Conservation (phyloP, 441 rosid species). For the Raphanus hybrid region DNA sequence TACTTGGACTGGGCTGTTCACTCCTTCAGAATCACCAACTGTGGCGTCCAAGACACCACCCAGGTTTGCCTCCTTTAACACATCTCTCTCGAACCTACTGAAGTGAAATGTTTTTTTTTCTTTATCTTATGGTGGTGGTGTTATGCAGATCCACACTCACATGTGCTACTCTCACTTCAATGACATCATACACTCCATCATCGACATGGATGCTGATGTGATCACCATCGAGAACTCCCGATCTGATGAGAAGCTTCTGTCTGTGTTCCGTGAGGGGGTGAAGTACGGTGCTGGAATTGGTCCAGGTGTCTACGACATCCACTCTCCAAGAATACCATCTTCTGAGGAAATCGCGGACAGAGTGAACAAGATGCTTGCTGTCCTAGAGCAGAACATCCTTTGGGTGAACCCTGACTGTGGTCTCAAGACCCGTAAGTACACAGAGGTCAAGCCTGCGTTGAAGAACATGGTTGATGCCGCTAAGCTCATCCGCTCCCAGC, state of each 20-base stretch:
- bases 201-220: slow-evolving; percentile 97
- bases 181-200: slow-evolving; percentile 95
- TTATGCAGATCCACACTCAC: slow-evolving; percentile 65
- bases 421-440: slow-evolving; percentile 95
- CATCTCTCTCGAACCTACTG: background rate
- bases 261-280: slow-evolving; percentile 98
- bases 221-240: slow-evolving; percentile 99
- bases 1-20: slow-evolving; percentile 99
- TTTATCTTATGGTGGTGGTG: too few species aligned
- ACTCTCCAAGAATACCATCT: slow-evolving; percentile 96
- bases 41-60: slow-evolving; percentile 83
- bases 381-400: slow-evolving; percentile 91
- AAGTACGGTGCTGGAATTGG: slow-evolving; percentile 98
- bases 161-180: slow-evolving; percentile 99
- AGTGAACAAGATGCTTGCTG: slow-evolving; percentile 98
- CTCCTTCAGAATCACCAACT: slow-evolving; percentile 97
- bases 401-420: slow-evolving; percentile 99
- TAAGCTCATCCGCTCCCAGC: slow-evolving; percentile 89
- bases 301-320: slow-evolving; percentile 98
- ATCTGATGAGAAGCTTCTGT: slow-evolving; percentile 95
- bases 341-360: slow-evolving; percentile 94
- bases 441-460: slow-evolving; percentile 92
- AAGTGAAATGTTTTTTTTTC: background rate
- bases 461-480: slow-evolving; percentile 93
- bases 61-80: slow-evolving; percentile 55